Conservation (phyloP, 768 basidiomycete genomes). For the Lepiota venenata region DNA sequence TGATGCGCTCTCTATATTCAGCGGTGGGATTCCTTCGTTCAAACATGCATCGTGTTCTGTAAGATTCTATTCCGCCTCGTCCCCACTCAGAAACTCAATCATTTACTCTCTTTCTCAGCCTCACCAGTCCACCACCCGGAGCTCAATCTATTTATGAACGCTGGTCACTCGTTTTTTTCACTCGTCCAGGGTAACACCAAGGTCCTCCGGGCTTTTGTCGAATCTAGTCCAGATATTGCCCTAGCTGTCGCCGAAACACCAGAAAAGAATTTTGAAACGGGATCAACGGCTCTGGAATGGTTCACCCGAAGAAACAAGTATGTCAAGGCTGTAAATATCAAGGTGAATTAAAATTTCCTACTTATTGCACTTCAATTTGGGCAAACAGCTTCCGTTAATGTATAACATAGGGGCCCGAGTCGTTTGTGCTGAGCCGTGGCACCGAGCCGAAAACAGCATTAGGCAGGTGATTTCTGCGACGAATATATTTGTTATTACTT, state of each 20-base stretch:
- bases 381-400: too few relatives aligned
- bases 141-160: slow-evolving; percentile 43
- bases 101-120: neutral
- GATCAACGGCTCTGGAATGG: slow-evolving; percentile 37
- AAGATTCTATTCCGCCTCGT: slow-evolving; percentile 11
- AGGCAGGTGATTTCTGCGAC: too few relatives aligned
- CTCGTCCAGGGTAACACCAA: slow-evolving; percentile 44
- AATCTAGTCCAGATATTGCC: neutral
- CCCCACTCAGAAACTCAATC: neutral
- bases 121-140: slow-evolving; percentile 43
- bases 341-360: slow-evolving; percentile 17
- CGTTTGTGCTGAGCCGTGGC: too few relatives aligned
- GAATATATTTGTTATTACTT: too few relatives aligned
- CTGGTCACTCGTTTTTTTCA: slow-evolving; percentile 63
- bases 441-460: too few relatives aligned
- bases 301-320: slow-evolving; percentile 39
- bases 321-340: slow-evolving; percentile 39
- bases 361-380: too few relatives aligned
- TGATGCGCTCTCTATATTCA: slow-evolving; percentile 55
- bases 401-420: too few relatives aligned
- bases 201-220: neutral
- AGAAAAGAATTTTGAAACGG: slow-evolving; percentile 37
- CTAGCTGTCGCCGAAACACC: slow-evolving; percentile 12
- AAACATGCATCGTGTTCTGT: slow-evolving; percentile 58
- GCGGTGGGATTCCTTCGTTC: slow-evolving; percentile 59